Conservation (phyloP, 75 land plant species). For the Picea glauca region DNA sequence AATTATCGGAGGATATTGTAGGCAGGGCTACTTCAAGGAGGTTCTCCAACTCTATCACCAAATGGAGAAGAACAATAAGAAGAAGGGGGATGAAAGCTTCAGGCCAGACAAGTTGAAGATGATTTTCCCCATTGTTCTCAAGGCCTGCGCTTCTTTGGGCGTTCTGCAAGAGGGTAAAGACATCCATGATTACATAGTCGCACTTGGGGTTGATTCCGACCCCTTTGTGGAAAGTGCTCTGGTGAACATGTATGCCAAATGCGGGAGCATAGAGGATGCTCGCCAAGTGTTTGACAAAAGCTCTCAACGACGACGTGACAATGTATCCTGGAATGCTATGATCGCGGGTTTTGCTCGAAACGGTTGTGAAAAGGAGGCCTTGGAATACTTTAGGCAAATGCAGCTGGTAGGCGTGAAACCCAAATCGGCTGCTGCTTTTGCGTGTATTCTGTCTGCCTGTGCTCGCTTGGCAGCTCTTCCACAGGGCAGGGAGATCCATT, state of each 20-base stretch:
- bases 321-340: slow-evolving; percentile 18
- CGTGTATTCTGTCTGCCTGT: background rate
- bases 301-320: slow-evolving; percentile 5
- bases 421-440: background rate
- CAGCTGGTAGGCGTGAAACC: background rate
- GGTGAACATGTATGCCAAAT: slow-evolving; percentile 19
- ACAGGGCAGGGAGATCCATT: background rate
- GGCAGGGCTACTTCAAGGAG: background rate
- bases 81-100: background rate
- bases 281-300: slow-evolving; percentile 13
- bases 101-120: background rate
- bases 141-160: slow-evolving; percentile 11
- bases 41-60: background rate
- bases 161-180: slow-evolving; percentile 7
- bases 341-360: slow-evolving; percentile 11
- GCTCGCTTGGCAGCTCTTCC: background rate
- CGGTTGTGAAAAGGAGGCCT: slow-evolving; percentile 3
- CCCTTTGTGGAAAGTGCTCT: slow-evolving; percentile 12
- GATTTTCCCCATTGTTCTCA: background rate
- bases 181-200: slow-evolving; percentile 9
- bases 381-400: slow-evolving; percentile 1
- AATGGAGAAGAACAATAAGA: background rate
- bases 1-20: background rate
- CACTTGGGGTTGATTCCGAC: slow-evolving; percentile 5
- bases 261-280: slow-evolving; percentile 12